Conservation (phyloP, 2,329 filamentous ascomycete genomes). For the Talaromyces sp. region DNA sequence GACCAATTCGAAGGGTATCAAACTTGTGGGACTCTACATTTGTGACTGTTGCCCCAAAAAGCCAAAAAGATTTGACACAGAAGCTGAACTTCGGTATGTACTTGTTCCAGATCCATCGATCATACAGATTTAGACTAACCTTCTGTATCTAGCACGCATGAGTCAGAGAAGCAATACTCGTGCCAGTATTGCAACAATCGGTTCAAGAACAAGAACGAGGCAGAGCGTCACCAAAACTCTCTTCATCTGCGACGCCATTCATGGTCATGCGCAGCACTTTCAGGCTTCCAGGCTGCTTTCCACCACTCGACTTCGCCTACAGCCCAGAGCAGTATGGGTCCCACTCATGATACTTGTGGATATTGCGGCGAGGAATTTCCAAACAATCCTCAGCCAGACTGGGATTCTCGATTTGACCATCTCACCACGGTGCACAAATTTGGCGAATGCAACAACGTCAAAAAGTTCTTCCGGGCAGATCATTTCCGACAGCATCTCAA, state of each 20-base stretch:
- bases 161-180: constrained; percentile 93
- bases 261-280: constrained; percentile 89
- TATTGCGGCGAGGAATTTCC: constrained; percentile 93
- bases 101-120: constrained; percentile 26
- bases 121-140: not conserved
- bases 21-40: constrained; percentile 49
- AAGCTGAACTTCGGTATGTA: constrained; percentile 75
- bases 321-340: constrained; percentile 27
- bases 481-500: constrained; percentile 98
- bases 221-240: constrained; percentile 92
- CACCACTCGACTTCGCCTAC: constrained; percentile 62
- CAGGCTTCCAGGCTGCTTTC: constrained; percentile 72
- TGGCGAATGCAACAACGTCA: constrained; percentile 93
- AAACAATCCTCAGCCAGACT: constrained; percentile 69
- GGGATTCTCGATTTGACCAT: constrained; percentile 81
- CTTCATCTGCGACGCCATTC: constrained; percentile 87
- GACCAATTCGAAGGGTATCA: constrained; percentile 9
- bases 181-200: constrained; percentile 89
- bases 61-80: constrained; percentile 86
- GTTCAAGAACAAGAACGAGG: constrained; percentile 99
- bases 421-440: constrained; percentile 92
- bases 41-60: constrained; percentile 97
- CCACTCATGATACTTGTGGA: constrained; percentile 68
- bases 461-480: constrained; percentile 96
- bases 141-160: constrained; percentile 59